A percentile compares a stretch with the other conserved stretches of the same genome.
These are phyloP conservation scores for Furcasterigmium sp. DNA, from an alignment of 2,329 filamentous ascomycete species.

Conservation along the genomic window DNA sequence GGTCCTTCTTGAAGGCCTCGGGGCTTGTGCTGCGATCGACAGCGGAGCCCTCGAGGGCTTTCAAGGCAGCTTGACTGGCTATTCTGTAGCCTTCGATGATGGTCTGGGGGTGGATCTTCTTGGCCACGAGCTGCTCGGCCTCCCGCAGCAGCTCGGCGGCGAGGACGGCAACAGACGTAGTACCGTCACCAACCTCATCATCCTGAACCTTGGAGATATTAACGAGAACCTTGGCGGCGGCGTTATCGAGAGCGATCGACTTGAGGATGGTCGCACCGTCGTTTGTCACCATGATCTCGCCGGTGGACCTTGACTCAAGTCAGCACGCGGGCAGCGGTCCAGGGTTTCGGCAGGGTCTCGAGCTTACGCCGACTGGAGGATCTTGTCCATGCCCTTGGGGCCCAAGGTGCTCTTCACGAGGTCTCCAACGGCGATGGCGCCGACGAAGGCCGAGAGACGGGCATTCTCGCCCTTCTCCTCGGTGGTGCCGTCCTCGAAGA, in stretches of 20 bases:
- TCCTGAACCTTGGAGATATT: conserved; percentile 99
- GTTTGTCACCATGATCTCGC: conserved; percentile 97
- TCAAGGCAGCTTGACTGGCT: conserved; percentile 83
- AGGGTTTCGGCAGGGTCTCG: neutral
- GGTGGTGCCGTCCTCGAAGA: conserved; percentile 94
- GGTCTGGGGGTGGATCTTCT: conserved; percentile 98
- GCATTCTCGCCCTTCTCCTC: conserved; percentile 99
- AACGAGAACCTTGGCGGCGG: conserved; percentile 94
- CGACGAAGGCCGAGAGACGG: conserved; percentile 95
- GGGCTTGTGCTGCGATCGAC: conserved; percentile 85
- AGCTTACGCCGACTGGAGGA: conserved; percentile 85
- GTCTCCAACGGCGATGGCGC: conserved; percentile 95
- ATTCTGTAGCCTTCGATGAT: conserved; percentile 99
- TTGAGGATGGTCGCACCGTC: conserved; percentile 98
- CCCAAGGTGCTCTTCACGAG: conserved; percentile 96
- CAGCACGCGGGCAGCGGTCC: neutral
- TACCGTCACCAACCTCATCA: conserved; percentile 96
- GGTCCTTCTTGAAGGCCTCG: conserved; percentile 81
- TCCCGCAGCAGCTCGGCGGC: conserved; percentile 92
- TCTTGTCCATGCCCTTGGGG: conserved; percentile 99
- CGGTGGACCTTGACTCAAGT: conserved; percentile 89
- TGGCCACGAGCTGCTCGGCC: conserved; percentile 93
- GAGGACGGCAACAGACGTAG: conserved; percentile 95
- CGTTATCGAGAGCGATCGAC: conserved; percentile 96
- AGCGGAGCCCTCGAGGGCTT: conserved; percentile 76